Evolutionary conservation across 176 grass and related monocot genomes (phyloP).

Genomic region (Carex parvula): DNA sequence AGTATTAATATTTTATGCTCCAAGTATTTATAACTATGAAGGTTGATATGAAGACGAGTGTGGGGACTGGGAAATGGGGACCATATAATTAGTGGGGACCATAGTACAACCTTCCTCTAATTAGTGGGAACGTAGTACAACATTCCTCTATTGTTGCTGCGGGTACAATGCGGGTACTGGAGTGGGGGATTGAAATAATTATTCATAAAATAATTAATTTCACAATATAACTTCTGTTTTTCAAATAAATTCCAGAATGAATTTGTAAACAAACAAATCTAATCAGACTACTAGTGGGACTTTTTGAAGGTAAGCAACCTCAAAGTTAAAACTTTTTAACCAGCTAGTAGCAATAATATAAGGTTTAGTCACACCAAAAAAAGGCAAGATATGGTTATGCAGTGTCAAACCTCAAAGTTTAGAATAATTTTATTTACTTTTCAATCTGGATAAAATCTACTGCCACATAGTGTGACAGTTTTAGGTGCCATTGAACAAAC

Average conservation of each 20-base stretch:
- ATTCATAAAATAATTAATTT: neutral
- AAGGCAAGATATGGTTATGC: constrained; percentile 5
- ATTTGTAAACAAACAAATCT: neutral
- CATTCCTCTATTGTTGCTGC: too few relatives aligned
- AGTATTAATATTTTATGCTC: too few relatives aligned
- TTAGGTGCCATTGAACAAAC: neutral
- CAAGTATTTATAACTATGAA: too few relatives aligned
- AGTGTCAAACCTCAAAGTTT: neutral
- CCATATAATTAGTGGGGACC: too few relatives aligned
- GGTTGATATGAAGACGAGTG: too few relatives aligned
- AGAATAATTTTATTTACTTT: neutral
- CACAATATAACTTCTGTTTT: neutral
- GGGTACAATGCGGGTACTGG: too few relatives aligned
- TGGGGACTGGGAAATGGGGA: too few relatives aligned
- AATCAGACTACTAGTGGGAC: neutral
- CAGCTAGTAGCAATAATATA: neutral
- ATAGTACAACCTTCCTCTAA: too few relatives aligned
- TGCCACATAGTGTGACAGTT: neutral
- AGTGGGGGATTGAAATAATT: too few relatives aligned
- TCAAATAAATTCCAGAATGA: neutral
- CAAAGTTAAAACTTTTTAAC: neutral
- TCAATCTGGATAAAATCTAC: neutral
- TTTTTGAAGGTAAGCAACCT: constrained; percentile 1
- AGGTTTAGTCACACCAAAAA: constrained; percentile 7
- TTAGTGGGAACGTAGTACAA: too few relatives aligned